Base-by-base conservation (phyloP, 768 basidiomycete species). In the Pleurotus platypus region DNA sequence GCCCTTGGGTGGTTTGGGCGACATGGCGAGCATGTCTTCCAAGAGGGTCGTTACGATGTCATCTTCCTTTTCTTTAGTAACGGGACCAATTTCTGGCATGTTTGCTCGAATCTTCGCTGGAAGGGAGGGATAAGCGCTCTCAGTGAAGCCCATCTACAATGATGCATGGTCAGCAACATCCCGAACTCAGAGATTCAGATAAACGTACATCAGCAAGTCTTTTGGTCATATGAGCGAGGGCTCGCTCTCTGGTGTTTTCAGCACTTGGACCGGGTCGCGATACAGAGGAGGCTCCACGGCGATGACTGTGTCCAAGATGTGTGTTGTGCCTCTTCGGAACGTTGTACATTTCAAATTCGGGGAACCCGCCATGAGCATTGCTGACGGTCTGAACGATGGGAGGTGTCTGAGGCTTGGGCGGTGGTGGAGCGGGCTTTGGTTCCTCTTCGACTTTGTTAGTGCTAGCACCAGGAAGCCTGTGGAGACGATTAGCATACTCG, bases 71-170 rank as follows among this genome's bases (percentile, higher is more conserved):
- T 86, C 86, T 61, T 81, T 84, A 22, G 72, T 73, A 8, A 78
- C 60, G 16, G 70, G 59, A 24, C 72, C 73, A 57, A 70, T 72
- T n/a, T 58, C 57, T 9, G 77, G 78, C 58, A 89, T 61, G 61
- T 80, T 77, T 15, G 74, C 69, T 64, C 73, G 76, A 60, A 89
- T 78, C 65, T 77, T 83, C 1, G 66, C 68, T 4, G 71, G 70
- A 58, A 89, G 68, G 22, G 72, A 74, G 38, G 86, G 83, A 67
- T 85, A 77, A 15, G 77, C 74, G 47, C 71, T 72, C 56, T 83
- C 76, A 9, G 82, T 84, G 61, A 90, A 89, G n/a, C 88, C 88
- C 88, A 90, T 89, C 88, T 90, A 49, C 3, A 62, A 46, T 4
- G 61, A 46, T 35, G 46, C 42, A 57, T 18, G 47, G 55, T 63